These are phyloP conservation scores for Globisporangium lucens DNA, from an alignment of 352 stramenopile genomes.

Conservation along the genomic window DNA sequence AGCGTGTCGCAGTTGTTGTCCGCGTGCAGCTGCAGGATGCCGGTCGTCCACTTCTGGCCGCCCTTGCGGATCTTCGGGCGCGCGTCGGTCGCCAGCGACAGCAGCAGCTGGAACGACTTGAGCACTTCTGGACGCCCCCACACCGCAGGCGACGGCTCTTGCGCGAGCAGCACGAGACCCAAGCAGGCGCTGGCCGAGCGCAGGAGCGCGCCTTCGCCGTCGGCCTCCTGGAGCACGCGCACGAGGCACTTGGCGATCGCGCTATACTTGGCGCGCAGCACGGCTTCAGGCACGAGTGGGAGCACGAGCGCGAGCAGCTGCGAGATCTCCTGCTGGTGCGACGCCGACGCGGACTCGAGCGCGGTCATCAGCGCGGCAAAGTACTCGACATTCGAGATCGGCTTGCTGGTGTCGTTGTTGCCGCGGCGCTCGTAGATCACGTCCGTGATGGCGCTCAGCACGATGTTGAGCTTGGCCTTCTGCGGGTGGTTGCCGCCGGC, in stretches of 20 bases:
- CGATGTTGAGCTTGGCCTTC: conserved; percentile 84
- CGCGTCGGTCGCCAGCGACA: conserved; percentile 72
- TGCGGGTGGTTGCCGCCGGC: conserved; percentile 71
- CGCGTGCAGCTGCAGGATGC: conserved; percentile 70
- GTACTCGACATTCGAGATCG: conserved; percentile 82
- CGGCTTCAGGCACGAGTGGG: conserved; percentile 62
- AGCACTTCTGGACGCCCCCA: conserved; percentile 73
- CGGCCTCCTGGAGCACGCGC: conserved; percentile 66
- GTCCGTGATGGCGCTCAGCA: conserved; percentile 78
- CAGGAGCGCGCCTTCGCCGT: conserved; percentile 57
- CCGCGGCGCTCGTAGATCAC: conserved; percentile 78
- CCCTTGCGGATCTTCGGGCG: conserved; percentile 84
- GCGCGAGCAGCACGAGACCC: conserved; percentile 56
- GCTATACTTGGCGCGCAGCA: conserved; percentile 78
- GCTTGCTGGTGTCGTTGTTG: conserved; percentile 16
- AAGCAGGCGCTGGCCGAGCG: conserved; percentile 66
- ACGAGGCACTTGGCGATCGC: conserved; percentile 67
- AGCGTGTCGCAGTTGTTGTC: conserved; percentile 71
- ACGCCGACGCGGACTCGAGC: conserved; percentile 64
- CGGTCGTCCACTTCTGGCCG: conserved; percentile 67
- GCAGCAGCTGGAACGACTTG: conserved; percentile 74
- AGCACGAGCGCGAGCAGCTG: conserved; percentile 77
- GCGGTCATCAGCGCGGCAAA: conserved; percentile 87
- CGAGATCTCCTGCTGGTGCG: conserved; percentile 75
- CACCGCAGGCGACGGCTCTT: conserved; percentile 57